Evolutionary conservation across 148 eudicot genomes (phyloP).

Genomic region (Euryodendron excelsum): DNA sequence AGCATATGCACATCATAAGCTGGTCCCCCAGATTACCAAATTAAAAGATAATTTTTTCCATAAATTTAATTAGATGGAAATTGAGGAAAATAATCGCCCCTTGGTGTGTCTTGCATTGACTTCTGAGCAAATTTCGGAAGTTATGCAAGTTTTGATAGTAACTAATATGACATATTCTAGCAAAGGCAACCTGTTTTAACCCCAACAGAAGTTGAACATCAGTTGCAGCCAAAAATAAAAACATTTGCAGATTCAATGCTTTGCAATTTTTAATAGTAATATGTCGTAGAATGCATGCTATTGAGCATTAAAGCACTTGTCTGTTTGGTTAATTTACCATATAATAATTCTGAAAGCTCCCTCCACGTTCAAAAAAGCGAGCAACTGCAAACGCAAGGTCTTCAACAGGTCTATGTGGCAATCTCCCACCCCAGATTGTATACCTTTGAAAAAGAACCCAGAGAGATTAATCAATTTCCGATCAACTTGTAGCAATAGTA

Average conservation of each 20-base stretch:
- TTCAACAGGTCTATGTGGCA: slow-evolving; percentile 91
- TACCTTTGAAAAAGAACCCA: slow-evolving; percentile 52
- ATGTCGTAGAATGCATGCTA: neutral
- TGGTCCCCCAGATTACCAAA: slow-evolving; percentile 1
- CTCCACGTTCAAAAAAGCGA: slow-evolving; percentile 91
- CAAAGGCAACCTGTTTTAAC: neutral
- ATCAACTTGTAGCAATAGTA: neutral
- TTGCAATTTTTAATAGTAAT: slow-evolving; percentile 14
- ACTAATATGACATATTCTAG: neutral
- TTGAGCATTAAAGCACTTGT: neutral
- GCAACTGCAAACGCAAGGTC: slow-evolving; percentile 98
- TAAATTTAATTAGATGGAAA: neutral
- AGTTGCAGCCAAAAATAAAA: neutral
- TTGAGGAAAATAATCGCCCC: neutral
- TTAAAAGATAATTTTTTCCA: neutral
- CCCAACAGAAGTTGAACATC: neutral
- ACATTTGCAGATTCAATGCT: neutral
- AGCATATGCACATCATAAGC: neutral
- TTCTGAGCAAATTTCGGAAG: neutral
- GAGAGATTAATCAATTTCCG: neutral
- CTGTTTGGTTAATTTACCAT: slow-evolving; percentile 46
- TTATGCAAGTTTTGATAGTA: neutral
- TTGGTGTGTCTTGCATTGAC: neutral
- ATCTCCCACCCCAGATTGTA: slow-evolving; percentile 76
- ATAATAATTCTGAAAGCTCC: slow-evolving; percentile 92